Evolutionary conservation across 345 rosid genomes (phyloP), one percentile per base, ranked within the genome.

Genomic region (Excoecaria agallocha): DNA sequence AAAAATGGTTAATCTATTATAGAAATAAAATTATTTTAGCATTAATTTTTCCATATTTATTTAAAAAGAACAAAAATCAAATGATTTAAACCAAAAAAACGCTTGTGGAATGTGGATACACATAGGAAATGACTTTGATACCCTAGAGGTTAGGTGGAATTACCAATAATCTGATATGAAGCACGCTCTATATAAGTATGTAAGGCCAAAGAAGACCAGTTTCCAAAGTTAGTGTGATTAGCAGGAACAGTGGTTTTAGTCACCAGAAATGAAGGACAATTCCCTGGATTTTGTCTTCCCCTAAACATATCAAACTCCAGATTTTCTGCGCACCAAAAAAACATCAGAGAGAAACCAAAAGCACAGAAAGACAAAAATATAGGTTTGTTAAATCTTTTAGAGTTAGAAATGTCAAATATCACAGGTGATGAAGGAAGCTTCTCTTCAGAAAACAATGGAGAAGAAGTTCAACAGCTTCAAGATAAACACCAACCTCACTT

Each of bases 351-450:
- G 48, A 62, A 66, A 64, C 49, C 41, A n/a, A 65, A 60, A 43
- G 43, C 48, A 24, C 75, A 56, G 63, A 51, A 68, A 22, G 66
- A 71, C 11, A 51, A 70, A 15, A 48, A 30, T 54, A 71, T 59
- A 45, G 59, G 8, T 56, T 71, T 60, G 20, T 7, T 69, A 20
- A 69, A 49, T 38, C 48, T 62, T 63, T 61, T 71, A 69, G 9
- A 10, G 5, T 68, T 45, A 54, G 52, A 70, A 62, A 90, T 90
- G 91, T 88, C 90, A 63, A 86, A 90, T 73, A 81, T 88, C 76
- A 78, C 85, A 70, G 88, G 87, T 37, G 90, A 86, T 59, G 94
- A 85, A 63, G 87, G 91, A 45, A 90, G 91, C 83, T 83, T 88
- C 86, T 86, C 94, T 77, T 88, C 94, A 9, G 90, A 88, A 16